Evolutionary conservation across 768 basidiomycete genomes (phyloP).

Genomic region (Galerina sulciceps): DNA sequence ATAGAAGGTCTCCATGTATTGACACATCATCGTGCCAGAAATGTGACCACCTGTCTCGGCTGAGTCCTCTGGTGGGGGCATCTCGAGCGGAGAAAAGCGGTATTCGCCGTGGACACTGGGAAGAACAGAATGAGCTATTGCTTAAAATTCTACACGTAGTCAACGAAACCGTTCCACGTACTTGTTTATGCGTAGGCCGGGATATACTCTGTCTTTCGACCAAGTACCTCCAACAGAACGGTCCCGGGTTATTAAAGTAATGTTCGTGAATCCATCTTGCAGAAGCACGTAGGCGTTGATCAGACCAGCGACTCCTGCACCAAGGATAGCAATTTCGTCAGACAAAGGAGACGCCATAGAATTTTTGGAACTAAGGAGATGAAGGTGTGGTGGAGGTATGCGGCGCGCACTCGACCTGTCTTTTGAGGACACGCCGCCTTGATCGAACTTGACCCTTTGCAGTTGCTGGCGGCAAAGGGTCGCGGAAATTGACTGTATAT

Average conservation of each 20-base stretch:
- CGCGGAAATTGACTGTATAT: too few species aligned
- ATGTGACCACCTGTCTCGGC: constrained; percentile 47
- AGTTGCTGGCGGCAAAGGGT: too few species aligned
- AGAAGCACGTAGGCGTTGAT: constrained; percentile 61
- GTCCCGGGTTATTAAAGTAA: constrained; percentile 62
- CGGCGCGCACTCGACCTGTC: too few species aligned
- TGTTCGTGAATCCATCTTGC: constrained; percentile 58
- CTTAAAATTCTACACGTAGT: not conserved
- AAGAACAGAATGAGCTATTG: not conserved
- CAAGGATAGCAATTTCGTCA: constrained; percentile 50
- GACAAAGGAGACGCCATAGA: not conserved
- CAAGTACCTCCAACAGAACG: constrained; percentile 61
- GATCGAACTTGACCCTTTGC: too few species aligned
- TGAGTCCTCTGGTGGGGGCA: constrained; percentile 47
- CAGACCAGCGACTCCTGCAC: constrained; percentile 61
- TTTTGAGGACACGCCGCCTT: too few species aligned
- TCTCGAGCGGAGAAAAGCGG: constrained; percentile 56
- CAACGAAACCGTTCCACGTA: constrained; percentile 30
- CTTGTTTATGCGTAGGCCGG: constrained; percentile 65
- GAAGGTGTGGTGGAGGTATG: too few species aligned
- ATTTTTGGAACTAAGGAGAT: too few species aligned
- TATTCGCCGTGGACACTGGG: constrained; percentile 68
- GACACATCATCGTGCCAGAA: constrained; percentile 54
- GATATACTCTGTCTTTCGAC: constrained; percentile 59
- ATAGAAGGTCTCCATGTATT: constrained; percentile 61